Base-by-base conservation (phyloP, 129 eudicot genomes). In the Gnaphalium uliginosum region DNA sequence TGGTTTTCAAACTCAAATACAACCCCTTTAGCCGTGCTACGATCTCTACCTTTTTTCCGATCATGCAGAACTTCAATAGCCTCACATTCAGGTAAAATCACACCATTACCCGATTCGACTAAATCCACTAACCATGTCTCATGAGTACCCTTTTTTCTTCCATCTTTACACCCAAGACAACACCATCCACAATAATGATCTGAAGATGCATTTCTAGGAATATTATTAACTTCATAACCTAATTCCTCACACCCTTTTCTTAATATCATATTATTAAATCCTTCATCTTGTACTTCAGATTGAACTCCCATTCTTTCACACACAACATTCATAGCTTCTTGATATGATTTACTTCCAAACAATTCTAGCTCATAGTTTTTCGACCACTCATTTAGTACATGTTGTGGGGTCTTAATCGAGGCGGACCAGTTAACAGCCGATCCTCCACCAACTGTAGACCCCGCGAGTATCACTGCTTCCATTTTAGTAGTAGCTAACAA, bases 131-230 rank as follows among this genome's bases (percentile, higher is more conserved):
- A 70, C 96, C 96, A 90, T 5, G 96, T 90, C 68, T 90, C 96
- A 0, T 73, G 14, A 0, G 88, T 83, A 51, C 92, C 90, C 27
- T 86, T 85, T 63, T 91, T 88, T 39, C 67, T 65, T 4, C 92
- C 97, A 43, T 91, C 95, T 71, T 83, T 85, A 64, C 97, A 88
- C 0, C 97, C 97, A 26, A 91, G 81, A 78, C 88, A 81, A 5
- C 95, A 91, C 92, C 96, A 85, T 8, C 95, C 97, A 74, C 97
- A 91, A 57, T 84, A 81, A 19, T 88, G 92, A 80, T 88, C 92
- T 0, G 84, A 24, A 0, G 87, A 66, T 2, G 96, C 65, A 69
- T 90, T 90, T 17, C 86, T 50, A 1, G 96, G 93, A n/a, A 90
- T 79, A 10, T 71, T 86, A 0, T 78, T 79, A 9, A 86, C 76